Evolutionary conservation across 176 grass and related monocot genomes (phyloP).

Genomic region (Saccharum officinarum): DNA sequence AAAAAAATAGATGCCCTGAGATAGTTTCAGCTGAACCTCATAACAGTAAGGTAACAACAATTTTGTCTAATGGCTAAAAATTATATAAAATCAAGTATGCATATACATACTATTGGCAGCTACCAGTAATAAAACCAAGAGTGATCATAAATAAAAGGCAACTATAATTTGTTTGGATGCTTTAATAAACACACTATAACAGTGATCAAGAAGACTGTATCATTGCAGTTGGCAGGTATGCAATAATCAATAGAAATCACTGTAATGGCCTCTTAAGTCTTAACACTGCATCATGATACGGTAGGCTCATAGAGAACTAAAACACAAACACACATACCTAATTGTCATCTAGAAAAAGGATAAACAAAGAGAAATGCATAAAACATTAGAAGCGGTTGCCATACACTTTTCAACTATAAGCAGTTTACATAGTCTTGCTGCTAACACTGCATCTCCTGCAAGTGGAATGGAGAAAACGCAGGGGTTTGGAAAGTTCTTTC

Average conservation of each 20-base stretch:
- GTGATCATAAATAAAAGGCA: conserved; percentile 4
- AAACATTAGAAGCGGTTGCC: not conserved
- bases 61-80: not conserved
- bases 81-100: conserved; percentile 7
- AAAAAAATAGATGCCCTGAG: not conserved
- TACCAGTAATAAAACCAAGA: not conserved
- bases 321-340: not conserved
- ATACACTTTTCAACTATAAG: not conserved
- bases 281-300: not conserved
- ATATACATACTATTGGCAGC: conserved; percentile 18
- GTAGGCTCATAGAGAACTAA: conserved; percentile 26
- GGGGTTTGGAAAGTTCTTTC: not conserved
- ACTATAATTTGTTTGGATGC: conserved; percentile 8
- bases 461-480: not conserved
- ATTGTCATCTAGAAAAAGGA: not conserved
- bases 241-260: conserved; percentile 22
- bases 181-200: conserved; percentile 9
- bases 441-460: not conserved
- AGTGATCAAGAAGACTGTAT: conserved; percentile 9
- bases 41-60: not conserved
- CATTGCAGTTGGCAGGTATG: not conserved
- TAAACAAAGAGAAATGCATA: not conserved
- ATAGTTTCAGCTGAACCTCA: conserved; percentile 29
- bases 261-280: not conserved
- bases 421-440: not conserved